phyloP scores from a whole-genome alignment of 257 asterid species.

The Solanum bukasovii region DNA sequence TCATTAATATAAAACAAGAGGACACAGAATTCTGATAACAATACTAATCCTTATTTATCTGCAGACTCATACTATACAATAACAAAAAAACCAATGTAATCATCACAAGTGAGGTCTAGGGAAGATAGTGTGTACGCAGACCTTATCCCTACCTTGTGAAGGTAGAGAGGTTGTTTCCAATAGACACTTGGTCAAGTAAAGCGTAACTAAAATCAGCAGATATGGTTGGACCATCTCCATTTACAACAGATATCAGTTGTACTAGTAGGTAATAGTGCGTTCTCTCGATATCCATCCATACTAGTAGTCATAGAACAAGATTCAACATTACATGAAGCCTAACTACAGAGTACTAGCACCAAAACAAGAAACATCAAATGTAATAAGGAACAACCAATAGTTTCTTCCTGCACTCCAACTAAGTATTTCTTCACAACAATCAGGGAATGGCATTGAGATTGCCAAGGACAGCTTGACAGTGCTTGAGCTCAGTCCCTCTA shows the following conservation, averaged over 20 bases:
- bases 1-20: not conserved
- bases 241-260: conserved; percentile 21
- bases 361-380: not conserved
- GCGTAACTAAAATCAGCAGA: not conserved
- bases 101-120: not conserved
- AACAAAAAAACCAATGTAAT: not conserved
- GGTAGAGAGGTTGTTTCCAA: not conserved
- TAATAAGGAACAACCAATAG: not conserved
- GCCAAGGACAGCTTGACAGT: not conserved
- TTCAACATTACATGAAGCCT: not conserved
- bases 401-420: not conserved
- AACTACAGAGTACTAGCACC: not conserved
- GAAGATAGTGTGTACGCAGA: not conserved
- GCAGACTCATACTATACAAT: not conserved
- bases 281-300: not conserved
- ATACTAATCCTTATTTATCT: not conserved
- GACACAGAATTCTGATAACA: not conserved
- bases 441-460: not conserved
- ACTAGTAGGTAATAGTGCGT: not conserved
- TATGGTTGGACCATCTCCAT: conserved; percentile 11
- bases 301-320: not conserved
- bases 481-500: not conserved
- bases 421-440: not conserved
- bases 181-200: not conserved
- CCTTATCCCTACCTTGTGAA: not conserved